phyloP scores from a whole-genome alignment of 2,329 filamentous ascomycete genomes.

The Whalleya microplaca region DNA sequence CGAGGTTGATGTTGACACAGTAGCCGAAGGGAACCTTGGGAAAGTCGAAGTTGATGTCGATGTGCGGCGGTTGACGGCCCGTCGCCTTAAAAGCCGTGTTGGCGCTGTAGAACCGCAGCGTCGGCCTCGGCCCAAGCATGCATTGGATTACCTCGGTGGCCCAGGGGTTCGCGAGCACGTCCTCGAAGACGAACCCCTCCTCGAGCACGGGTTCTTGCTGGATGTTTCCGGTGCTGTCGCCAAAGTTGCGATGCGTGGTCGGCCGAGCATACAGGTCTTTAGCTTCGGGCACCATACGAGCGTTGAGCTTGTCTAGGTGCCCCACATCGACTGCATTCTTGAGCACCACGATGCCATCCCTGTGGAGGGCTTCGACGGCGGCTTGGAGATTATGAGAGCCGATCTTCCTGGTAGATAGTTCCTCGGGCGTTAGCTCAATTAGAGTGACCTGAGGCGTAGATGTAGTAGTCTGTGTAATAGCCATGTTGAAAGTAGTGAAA shows the following conservation, averaged over 20 bases:
- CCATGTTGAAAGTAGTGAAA: too few relatives aligned
- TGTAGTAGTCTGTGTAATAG: too few relatives aligned
- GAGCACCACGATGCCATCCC: conserved; percentile 43
- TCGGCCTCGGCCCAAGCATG: conserved; percentile 43
- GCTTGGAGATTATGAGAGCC: conserved; percentile 36
- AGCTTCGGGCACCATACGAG: conserved; percentile 41
- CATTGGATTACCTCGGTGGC: conserved; percentile 39
- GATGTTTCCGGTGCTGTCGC: conserved; percentile 30
- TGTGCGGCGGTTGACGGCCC: conserved; percentile 45
- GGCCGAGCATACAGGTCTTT: conserved; percentile 29
- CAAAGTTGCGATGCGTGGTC: conserved; percentile 26
- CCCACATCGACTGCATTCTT: conserved; percentile 40
- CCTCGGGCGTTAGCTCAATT: conserved; percentile 23
- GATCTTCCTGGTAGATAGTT: conserved; percentile 24
- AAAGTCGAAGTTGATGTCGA: conserved; percentile 50
- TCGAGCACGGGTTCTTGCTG: conserved; percentile 26
- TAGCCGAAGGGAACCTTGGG: conserved; percentile 49
- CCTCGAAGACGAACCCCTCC: conserved; percentile 22
- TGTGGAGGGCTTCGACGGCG: conserved; percentile 41
- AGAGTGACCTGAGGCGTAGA: neutral
- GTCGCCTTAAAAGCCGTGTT: conserved; percentile 45
- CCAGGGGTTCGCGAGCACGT: conserved; percentile 36
- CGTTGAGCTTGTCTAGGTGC: conserved; percentile 40
- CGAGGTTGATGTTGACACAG: conserved; percentile 51
- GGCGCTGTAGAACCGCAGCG: conserved; percentile 42